These are phyloP conservation scores for Fusarium sp. DNA, from an alignment of 2,329 filamentous ascomycete genomes.

Conservation along the genomic window DNA sequence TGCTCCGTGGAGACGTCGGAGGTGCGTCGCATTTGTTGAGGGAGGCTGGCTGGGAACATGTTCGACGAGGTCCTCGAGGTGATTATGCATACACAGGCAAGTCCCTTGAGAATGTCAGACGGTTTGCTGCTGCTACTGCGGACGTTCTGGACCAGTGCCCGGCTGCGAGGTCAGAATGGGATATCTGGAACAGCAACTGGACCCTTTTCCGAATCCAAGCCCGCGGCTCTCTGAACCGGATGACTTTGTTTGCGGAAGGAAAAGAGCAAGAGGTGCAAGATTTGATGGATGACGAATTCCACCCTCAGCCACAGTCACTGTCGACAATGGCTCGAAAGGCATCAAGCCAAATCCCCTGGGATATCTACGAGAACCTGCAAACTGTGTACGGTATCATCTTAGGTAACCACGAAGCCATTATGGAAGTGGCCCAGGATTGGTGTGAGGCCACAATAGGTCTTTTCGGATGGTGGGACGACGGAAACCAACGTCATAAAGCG, in stretches of 20 bases:
- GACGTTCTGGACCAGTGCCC: slow-evolving; percentile 80
- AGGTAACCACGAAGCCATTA: slow-evolving; percentile 79
- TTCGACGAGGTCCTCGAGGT: slow-evolving; percentile 74
- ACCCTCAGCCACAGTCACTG: slow-evolving; percentile 62
- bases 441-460: slow-evolving; percentile 87
- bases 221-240: slow-evolving; percentile 73
- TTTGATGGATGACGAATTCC: slow-evolving; percentile 50
- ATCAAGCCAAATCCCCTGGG: slow-evolving; percentile 88
- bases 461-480: slow-evolving; percentile 92
- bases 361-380: slow-evolving; percentile 86
- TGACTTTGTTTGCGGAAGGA: slow-evolving; percentile 84
- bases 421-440: slow-evolving; percentile 88
- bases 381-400: slow-evolving; percentile 84
- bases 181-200: slow-evolving; percentile 86
- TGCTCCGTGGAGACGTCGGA: slow-evolving; percentile 79
- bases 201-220: slow-evolving; percentile 83
- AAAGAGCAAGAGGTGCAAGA: slow-evolving; percentile 62
- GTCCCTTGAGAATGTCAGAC: slow-evolving; percentile 82
- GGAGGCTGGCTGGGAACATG: slow-evolving; percentile 82
- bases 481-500: slow-evolving; percentile 62
- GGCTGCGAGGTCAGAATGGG: slow-evolving; percentile 78
- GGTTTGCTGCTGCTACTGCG: slow-evolving; percentile 76
- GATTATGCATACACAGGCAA: slow-evolving; percentile 77
- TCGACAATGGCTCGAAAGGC: slow-evolving; percentile 80
- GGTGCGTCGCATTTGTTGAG: slow-evolving; percentile 76